Evolutionary conservation across 164 flowering plant species (phyloP).

Genomic region (Piper betle): DNA sequence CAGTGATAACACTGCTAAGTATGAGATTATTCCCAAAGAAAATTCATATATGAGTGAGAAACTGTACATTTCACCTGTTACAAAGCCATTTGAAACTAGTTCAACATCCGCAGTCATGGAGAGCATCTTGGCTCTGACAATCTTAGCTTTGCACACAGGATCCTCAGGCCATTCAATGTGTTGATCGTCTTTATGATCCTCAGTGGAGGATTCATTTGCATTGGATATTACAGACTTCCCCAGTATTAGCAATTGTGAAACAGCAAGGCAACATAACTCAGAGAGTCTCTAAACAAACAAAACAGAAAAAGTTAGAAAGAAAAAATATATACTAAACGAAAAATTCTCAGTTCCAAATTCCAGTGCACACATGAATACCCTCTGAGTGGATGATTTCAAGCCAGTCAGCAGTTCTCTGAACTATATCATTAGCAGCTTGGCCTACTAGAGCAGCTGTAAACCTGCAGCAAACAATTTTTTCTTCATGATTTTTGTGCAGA

Average conservation of each 20-base stretch:
- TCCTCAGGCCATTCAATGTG: constrained; percentile 90
- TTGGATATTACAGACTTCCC: constrained; percentile 74
- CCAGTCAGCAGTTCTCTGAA: constrained; percentile 73
- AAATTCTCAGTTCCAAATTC: neutral
- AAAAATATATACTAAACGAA: neutral
- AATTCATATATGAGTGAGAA: no score
- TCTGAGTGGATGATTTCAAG: constrained; percentile 87
- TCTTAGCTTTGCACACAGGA: constrained; percentile 67
- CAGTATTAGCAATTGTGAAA: constrained; percentile 61
- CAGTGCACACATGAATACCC: constrained; percentile 72
- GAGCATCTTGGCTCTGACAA: constrained; percentile 62
- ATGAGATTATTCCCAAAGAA: neutral
- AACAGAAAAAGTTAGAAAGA: neutral
- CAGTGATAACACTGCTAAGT: no score
- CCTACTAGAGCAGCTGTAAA: constrained; percentile 68
- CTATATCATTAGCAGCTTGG: constrained; percentile 53
- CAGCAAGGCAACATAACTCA: constrained; percentile 80
- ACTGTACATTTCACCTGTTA: constrained; percentile 43
- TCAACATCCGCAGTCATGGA: constrained; percentile 67
- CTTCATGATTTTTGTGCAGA: neutral
- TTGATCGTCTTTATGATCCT: constrained; percentile 29
- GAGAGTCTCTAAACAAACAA: constrained; percentile 69
- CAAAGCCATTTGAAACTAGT: constrained; percentile 72
- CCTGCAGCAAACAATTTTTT: constrained; percentile 25
- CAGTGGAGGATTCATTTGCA: constrained; percentile 43